Conservation (phyloP, 2,329 filamentous ascomycete genomes). For the Xylariaceae sp. region DNA sequence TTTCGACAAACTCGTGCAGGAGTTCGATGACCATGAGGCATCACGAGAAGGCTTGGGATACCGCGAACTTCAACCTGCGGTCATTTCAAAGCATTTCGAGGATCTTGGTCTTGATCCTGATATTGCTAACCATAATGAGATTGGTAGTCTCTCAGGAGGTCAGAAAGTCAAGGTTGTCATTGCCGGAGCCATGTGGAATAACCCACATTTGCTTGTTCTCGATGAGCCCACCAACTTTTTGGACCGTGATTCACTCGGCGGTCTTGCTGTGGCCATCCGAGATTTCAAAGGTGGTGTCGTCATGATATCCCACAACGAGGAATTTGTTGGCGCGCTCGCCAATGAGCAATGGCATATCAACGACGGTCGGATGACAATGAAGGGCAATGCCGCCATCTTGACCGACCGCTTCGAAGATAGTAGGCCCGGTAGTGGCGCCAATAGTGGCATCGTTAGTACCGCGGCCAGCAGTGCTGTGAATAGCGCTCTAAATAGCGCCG, state of each 20-base stretch:
- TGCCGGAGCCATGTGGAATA: constrained; percentile 97
- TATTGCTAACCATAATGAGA: constrained; percentile 98
- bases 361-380: constrained; percentile 81
- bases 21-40: constrained; percentile 97
- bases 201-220: constrained; percentile 92
- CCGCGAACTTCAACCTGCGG: constrained; percentile 84
- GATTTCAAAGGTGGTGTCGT: constrained; percentile 98
- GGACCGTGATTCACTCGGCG: constrained; percentile 94
- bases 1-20: constrained; percentile 90
- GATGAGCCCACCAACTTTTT: constrained; percentile 99
- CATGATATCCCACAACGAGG: constrained; percentile 99
- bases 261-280: constrained; percentile 93
- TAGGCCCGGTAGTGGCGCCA: constrained; percentile 39
- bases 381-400: constrained; percentile 68
- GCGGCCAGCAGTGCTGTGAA: constrained; percentile 45
- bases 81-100: constrained; percentile 97
- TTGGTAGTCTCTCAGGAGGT: constrained; percentile 89
- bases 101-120: constrained; percentile 94
- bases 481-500: constrained; percentile 58
- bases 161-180: constrained; percentile 99
- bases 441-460: constrained; percentile 54
- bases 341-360: constrained; percentile 95
- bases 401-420: constrained; percentile 84
- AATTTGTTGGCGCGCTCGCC: constrained; percentile 94
- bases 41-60: constrained; percentile 98